These are phyloP conservation scores for Solanum tacnaense DNA, from an alignment of 257 asterid species.

Conservation along the genomic window DNA sequence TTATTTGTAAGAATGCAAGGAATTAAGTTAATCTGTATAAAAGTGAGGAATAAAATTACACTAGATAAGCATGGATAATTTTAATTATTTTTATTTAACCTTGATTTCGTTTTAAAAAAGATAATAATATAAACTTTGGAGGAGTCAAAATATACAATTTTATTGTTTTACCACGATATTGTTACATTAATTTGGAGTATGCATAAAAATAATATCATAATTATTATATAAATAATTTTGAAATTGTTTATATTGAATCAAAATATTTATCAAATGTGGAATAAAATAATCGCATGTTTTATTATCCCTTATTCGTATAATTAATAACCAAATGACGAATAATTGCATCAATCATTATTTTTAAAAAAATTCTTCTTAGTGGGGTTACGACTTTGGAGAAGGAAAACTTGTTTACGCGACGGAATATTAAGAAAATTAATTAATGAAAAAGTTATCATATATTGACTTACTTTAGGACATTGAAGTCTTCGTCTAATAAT, in stretches of 20 bases:
- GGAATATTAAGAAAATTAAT: background rate
- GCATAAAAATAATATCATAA: background rate
- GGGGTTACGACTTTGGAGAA: background rate
- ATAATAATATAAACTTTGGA: background rate
- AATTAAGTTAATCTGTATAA: background rate
- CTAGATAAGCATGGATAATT: background rate
- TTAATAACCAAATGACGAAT: background rate
- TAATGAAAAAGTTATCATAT: background rate
- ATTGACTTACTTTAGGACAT: background rate
- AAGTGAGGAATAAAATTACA: background rate
- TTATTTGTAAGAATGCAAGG: background rate
- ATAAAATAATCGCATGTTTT: background rate
- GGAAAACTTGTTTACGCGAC: background rate
- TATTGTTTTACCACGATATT: background rate
- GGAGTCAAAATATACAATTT: background rate
- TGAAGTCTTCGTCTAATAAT: background rate
- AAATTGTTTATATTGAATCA: background rate
- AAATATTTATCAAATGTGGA: background rate
- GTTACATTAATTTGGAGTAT: background rate
- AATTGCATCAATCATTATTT: background rate
- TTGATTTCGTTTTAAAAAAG: background rate
- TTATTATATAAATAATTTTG: background rate
- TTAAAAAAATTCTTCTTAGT: background rate
- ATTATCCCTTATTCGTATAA: background rate
- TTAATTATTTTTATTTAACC: background rate